Conservation (phyloP, 371 early-diverging fungal species). For the Actinomucor elegans region DNA sequence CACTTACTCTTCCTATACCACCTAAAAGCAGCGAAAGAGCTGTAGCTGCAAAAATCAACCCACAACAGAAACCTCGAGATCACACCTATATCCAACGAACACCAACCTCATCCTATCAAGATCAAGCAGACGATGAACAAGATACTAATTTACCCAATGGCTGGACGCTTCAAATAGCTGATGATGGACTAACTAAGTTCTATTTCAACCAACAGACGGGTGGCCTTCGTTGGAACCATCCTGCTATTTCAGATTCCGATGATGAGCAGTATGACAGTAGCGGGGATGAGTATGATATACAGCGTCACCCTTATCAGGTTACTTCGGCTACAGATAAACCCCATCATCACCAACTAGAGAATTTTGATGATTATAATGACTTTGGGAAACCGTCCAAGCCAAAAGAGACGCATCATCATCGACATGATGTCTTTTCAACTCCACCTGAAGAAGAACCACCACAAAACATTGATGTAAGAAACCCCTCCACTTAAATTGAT, state of each 20-base stretch:
- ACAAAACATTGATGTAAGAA: no score
- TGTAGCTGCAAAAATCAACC: conserved; percentile 4
- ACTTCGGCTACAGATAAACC: neutral
- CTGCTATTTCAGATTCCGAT: conserved; percentile 22
- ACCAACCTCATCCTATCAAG: no score
- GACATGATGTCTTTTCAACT: neutral
- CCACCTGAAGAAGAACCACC: no score
- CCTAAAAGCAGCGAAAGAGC: neutral
- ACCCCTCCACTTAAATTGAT: no score
- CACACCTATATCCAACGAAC: neutral
- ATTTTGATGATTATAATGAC: neutral
- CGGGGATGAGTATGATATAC: conserved; percentile 3
- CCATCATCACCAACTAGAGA: neutral
- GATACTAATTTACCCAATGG: conserved; percentile 15
- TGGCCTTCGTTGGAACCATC: conserved; percentile 26
- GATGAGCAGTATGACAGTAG: conserved; percentile 17
- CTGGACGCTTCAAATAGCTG: conserved; percentile 30
- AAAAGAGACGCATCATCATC: no score
- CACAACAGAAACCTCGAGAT: neutral
- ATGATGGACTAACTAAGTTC: conserved; percentile 25
- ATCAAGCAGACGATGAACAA: conserved; percentile 1
- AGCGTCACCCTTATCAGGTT: no score
- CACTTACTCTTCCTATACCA: conserved; percentile 1
- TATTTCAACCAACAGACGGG: conserved; percentile 28
- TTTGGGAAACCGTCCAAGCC: neutral